These are phyloP conservation scores for Malus hybrid DNA, from an alignment of 331 rosid species.

Conservation along the genomic window DNA sequence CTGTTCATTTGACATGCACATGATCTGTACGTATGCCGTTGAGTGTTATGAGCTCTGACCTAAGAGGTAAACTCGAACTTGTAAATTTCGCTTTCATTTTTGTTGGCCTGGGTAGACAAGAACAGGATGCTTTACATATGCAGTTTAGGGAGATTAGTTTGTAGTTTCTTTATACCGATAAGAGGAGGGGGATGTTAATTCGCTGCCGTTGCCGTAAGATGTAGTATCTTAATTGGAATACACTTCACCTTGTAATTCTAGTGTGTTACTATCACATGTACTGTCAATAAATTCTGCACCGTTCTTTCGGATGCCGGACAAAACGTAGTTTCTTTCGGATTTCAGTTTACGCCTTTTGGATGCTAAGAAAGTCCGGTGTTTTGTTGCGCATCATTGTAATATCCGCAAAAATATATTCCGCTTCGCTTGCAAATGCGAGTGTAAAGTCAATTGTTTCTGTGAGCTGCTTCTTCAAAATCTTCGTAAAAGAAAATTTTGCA, in stretches of 20 bases:
- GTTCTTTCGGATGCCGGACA: too few relatives aligned
- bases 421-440: too few relatives aligned
- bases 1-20: constrained; percentile 38
- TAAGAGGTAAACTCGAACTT: constrained; percentile 10
- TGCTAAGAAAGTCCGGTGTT: too few relatives aligned
- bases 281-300: too few relatives aligned
- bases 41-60: constrained; percentile 20
- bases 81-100: constrained; percentile 29
- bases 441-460: too few relatives aligned
- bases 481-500: background rate
- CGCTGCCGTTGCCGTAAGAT: background rate
- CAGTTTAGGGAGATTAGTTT: constrained; percentile 1
- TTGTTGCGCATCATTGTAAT: too few relatives aligned
- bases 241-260: background rate
- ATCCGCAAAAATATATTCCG: too few relatives aligned
- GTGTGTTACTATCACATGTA: background rate
- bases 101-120: constrained; percentile 9
- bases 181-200: background rate
- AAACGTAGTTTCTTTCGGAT: too few relatives aligned
- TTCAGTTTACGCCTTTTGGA: too few relatives aligned
- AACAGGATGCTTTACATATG: constrained; percentile 1
- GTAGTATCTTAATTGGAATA: background rate
- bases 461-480: background rate
- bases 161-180: background rate
- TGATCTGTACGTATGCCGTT: constrained; percentile 30